These are phyloP conservation scores for Ophiosphaerella korrae DNA, from an alignment of 2,329 filamentous ascomycete species.

Conservation along the genomic window DNA sequence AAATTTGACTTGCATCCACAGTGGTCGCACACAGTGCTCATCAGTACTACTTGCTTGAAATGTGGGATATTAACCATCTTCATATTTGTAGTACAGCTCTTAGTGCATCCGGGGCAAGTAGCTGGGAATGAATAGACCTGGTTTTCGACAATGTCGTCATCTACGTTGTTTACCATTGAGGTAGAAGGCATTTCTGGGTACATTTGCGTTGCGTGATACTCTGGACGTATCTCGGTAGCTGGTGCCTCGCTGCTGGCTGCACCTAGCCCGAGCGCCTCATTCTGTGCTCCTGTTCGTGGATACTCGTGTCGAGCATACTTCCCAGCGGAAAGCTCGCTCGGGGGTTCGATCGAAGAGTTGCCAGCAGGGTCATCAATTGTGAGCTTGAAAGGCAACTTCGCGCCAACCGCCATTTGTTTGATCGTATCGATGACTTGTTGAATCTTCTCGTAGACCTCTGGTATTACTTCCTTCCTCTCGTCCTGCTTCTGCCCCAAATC, in stretches of 20 bases:
- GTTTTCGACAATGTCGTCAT: constrained; percentile 83
- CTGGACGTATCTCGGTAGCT: constrained; percentile 60
- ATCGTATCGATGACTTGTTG: constrained; percentile 75
- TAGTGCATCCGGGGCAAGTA: constrained; percentile 87
- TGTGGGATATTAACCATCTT: constrained; percentile 98
- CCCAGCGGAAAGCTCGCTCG: constrained; percentile 73
- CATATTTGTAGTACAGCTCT: constrained; percentile 89
- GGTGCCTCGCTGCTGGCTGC: constrained; percentile 55
- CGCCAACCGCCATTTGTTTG: constrained; percentile 76
- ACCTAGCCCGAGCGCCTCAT: constrained; percentile 79
- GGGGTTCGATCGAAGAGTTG: constrained; percentile 95
- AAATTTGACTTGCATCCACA: constrained; percentile 67
- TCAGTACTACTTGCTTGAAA: constrained; percentile 96
- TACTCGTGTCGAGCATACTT: constrained; percentile 92
- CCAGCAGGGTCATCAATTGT: constrained; percentile 89
- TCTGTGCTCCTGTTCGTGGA: constrained; percentile 80
- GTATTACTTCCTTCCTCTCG: constrained; percentile 75
- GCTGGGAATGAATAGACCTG: constrained; percentile 93
- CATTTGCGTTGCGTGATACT: constrained; percentile 56
- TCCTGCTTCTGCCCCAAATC: constrained; percentile 83
- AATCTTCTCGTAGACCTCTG: constrained; percentile 79
- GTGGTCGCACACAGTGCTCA: constrained; percentile 88
- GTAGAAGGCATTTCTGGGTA: constrained; percentile 49
- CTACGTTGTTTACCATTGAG: constrained; percentile 51
- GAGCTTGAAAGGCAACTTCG: constrained; percentile 84